Conservation (phyloP, 1,139 yeast species). For the Candida sp. region DNA sequence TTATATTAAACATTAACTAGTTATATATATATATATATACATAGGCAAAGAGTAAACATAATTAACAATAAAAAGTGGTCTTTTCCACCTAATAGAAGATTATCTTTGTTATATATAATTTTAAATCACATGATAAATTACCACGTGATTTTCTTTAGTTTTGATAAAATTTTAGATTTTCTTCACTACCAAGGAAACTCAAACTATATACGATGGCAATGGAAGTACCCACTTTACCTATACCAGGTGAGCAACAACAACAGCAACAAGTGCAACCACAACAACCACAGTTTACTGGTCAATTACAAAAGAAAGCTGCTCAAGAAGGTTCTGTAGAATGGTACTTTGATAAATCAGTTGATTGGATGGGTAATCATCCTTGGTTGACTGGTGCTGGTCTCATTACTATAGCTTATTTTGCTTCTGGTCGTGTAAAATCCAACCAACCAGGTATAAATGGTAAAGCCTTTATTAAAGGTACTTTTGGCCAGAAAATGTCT, state of each 20-base stretch:
- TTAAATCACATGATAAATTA: too few species aligned
- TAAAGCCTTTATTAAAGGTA: slow-evolving; percentile 75
- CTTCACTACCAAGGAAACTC: too few species aligned
- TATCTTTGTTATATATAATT: too few species aligned
- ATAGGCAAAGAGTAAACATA: too few species aligned
- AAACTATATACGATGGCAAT: slow-evolving; percentile 17
- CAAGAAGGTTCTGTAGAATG: slow-evolving; percentile 54
- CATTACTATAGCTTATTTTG: slow-evolving; percentile 59
- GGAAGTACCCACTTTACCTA: slow-evolving; percentile 57
- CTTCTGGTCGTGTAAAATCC: slow-evolving; percentile 68
- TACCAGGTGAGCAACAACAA: slow-evolving; percentile 49
- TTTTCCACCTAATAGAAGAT: too few species aligned
- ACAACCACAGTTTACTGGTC: slow-evolving; percentile 35
- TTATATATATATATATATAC: too few species aligned
- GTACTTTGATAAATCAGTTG: slow-evolving; percentile 63
- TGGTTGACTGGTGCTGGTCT: slow-evolving; percentile 70
- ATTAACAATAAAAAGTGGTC: too few species aligned
- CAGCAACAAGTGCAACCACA: slow-evolving; percentile 13
- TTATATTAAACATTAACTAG: too few species aligned
- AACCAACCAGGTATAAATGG: slow-evolving; percentile 73
- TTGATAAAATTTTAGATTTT: too few species aligned
- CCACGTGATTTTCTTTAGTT: not conserved
- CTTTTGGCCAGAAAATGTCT: slow-evolving; percentile 87
- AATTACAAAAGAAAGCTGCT: slow-evolving; percentile 39
- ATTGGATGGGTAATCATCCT: slow-evolving; percentile 76